phyloP scores from a whole-genome alignment of 2,329 filamentous ascomycete genomes.

The Colletotrichum destructivum region DNA sequence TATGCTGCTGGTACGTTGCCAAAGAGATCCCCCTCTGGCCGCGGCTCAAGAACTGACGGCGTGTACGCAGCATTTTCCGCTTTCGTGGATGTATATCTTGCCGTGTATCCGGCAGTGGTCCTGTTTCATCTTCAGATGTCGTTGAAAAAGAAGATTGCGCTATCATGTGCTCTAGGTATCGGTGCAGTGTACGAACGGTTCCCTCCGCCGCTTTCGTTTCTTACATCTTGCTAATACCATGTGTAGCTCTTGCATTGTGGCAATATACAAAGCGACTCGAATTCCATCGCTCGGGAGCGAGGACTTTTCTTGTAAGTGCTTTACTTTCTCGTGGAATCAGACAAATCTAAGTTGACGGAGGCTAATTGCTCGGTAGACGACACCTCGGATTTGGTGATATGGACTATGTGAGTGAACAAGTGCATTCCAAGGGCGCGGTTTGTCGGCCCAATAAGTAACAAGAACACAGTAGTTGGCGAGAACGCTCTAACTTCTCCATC shows the following conservation, averaged over 20 bases:
- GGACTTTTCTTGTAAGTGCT: slow-evolving; percentile 46
- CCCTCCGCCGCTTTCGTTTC: not conserved
- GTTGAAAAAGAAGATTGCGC: slow-evolving; percentile 57
- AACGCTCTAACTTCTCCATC: too few species aligned
- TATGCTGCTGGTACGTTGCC: slow-evolving; percentile 54
- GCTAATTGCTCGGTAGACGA: slow-evolving; percentile 45
- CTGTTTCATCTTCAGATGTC: slow-evolving; percentile 56
- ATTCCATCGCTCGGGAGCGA: slow-evolving; percentile 48
- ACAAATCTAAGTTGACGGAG: too few species aligned
- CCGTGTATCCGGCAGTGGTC: slow-evolving; percentile 57
- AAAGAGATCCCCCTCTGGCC: not conserved
- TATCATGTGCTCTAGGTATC: slow-evolving; percentile 56
- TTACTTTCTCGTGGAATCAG: not conserved
- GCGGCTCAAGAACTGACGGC: not conserved
- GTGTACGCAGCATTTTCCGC: slow-evolving; percentile 50
- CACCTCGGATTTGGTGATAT: slow-evolving; percentile 60
- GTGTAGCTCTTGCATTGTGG: slow-evolving; percentile 46
- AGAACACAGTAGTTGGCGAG: too few species aligned
- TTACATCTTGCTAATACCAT: not conserved
- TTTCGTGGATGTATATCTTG: slow-evolving; percentile 58
- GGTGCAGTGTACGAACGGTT: slow-evolving; percentile 52
- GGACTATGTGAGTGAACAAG: slow-evolving; percentile 56
- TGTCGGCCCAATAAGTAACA: not conserved
- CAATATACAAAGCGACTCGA: slow-evolving; percentile 54
- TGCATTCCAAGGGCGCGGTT: not conserved